Evolutionary conservation across 108 stramenopile species (phyloP).

Genomic region (Nitzschia sp.): DNA sequence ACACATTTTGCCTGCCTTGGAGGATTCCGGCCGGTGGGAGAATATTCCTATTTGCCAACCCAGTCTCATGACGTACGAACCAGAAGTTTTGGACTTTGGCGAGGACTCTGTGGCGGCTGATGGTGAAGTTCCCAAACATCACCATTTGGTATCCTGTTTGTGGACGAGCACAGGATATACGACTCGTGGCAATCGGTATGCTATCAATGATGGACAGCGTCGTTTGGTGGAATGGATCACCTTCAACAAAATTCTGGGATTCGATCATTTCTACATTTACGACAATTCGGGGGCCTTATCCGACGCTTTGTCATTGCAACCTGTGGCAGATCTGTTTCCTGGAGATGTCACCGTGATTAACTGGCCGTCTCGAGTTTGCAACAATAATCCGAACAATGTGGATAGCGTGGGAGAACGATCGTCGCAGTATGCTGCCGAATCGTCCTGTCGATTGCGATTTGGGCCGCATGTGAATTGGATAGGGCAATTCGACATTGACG

Average conservation of each 20-base stretch:
- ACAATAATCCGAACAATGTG: constrained; percentile 69
- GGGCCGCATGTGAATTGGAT: constrained; percentile 84
- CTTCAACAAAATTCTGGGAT: constrained; percentile 72
- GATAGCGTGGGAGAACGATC: constrained; percentile 69
- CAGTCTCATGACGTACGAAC: constrained; percentile 46
- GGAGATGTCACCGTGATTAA: constrained; percentile 69
- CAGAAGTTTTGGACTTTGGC: constrained; percentile 2
- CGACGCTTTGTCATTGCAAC: constrained; percentile 53
- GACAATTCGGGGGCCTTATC: constrained; percentile 84
- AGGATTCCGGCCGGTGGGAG: constrained; percentile 86
- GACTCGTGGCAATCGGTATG: constrained; percentile 68
- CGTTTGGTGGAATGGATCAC: constrained; percentile 84
- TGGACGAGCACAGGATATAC: constrained; percentile 83
- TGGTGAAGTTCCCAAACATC: constrained; percentile 18
- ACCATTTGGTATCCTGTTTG: constrained; percentile 75
- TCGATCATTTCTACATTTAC: constrained; percentile 86
- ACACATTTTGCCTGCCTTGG: constrained; percentile 70
- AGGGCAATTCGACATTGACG: constrained; percentile 85
- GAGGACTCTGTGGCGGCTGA: constrained; percentile 20
- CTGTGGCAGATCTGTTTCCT: constrained; percentile 71
- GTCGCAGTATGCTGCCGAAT: constrained; percentile 87
- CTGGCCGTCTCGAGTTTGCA: constrained; percentile 86
- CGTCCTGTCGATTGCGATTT: constrained; percentile 82
- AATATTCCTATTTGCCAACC: constrained; percentile 79
- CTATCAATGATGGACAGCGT: constrained; percentile 74